A percentile compares a stretch with the other conserved stretches of the same genome.
phyloP scores from a whole-genome alignment of 2,329 filamentous ascomycete species.

The Ophiostoma quercus region DNA sequence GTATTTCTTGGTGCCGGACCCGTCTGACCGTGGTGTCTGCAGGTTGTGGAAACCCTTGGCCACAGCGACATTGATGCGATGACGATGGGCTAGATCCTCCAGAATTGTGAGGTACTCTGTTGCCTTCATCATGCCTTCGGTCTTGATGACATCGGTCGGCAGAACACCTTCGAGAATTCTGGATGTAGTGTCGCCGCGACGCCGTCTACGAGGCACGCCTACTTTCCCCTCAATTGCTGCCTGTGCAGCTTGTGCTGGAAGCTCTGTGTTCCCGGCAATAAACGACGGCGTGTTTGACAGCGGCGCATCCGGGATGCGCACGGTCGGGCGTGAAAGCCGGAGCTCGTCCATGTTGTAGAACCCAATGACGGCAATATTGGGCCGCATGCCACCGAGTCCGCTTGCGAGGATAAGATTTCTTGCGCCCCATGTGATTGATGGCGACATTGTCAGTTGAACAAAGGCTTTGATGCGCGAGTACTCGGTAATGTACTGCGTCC shows the following conservation, averaged over 20 bases:
- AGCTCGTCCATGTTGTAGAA: slow-evolving; percentile 78
- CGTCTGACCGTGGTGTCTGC: slow-evolving; percentile 60
- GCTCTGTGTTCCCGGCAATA: background rate
- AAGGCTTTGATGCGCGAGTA: slow-evolving; percentile 84
- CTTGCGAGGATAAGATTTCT: slow-evolving; percentile 77
- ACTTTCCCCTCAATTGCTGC: background rate
- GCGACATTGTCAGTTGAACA: slow-evolving; percentile 78
- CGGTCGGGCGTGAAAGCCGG: slow-evolving; percentile 51
- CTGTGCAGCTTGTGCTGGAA: background rate
- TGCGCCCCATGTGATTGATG: slow-evolving; percentile 76
- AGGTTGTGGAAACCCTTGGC: slow-evolving; percentile 74
- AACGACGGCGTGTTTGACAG: slow-evolving; percentile 29
- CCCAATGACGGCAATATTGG: slow-evolving; percentile 77
- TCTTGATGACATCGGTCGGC: slow-evolving; percentile 64
- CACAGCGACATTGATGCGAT: slow-evolving; percentile 79
- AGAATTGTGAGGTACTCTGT: slow-evolving; percentile 76
- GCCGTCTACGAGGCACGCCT: slow-evolving; percentile 28
- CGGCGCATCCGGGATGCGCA: slow-evolving; percentile 51
- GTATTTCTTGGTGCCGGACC: slow-evolving; percentile 46
- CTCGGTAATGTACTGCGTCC: slow-evolving; percentile 79
- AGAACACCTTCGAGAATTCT: slow-evolving; percentile 54
- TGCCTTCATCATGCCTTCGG: slow-evolving; percentile 62
- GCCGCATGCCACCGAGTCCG: slow-evolving; percentile 79
- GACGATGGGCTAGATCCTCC: slow-evolving; percentile 70
- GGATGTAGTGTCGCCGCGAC: slow-evolving; percentile 51